Conservation (phyloP, 1,284 basidiomycete genomes). For the Ceratobasidium theobromae region DNA sequence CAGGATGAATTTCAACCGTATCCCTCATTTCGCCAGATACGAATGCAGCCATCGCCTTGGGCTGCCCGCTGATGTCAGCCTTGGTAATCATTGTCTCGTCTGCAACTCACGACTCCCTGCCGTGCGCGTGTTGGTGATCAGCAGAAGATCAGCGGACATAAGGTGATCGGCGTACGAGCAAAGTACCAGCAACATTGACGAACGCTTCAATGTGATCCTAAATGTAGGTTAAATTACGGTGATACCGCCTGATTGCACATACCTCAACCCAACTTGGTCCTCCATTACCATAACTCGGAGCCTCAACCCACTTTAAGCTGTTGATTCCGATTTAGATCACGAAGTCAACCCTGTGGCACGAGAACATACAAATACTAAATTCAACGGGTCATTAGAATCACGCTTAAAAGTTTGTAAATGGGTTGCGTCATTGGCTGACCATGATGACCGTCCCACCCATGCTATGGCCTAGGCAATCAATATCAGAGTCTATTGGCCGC, state of each 20-base stretch:
- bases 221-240: not conserved
- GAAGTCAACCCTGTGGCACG: not conserved
- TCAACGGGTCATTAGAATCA: not conserved
- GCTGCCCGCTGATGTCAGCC: conserved; percentile 46
- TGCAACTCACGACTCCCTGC: conserved; percentile 67
- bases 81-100: not conserved
- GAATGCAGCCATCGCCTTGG: conserved; percentile 96
- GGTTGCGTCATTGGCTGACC: not conserved
- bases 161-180: conserved; percentile 65
- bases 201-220: conserved; percentile 80
- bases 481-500: too few species aligned
- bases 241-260: conserved; percentile 34
- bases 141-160: not conserved
- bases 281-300: conserved; percentile 78
- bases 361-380: conserved; percentile 33
- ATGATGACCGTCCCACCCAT: conserved; percentile 25
- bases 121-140: conserved; percentile 28
- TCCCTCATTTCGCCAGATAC: conserved; percentile 94
- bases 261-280: conserved; percentile 93
- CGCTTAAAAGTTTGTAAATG: not conserved
- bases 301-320: conserved; percentile 97
- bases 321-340: not conserved
- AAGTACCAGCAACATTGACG: conserved; percentile 84
- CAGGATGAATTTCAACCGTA: conserved; percentile 89
- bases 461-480: conserved; percentile 5